A percentile compares a stretch with the other conserved stretches of the same genome.
Conservation (phyloP, 495 filamentous ascomycete genomes). For the Talaromyces thailandensis region DNA sequence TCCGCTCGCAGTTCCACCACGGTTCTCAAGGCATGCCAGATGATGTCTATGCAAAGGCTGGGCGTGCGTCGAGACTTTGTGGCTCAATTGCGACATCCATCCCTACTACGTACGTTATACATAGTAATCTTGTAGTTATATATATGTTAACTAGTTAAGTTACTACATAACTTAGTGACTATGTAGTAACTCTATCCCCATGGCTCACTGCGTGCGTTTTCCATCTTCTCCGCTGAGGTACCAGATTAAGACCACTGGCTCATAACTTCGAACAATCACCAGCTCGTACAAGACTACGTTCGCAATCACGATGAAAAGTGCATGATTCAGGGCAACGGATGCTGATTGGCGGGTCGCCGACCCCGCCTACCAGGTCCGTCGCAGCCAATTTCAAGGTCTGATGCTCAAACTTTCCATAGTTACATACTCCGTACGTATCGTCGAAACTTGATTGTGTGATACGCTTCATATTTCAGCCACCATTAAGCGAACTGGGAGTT, state of each 20-base stretch:
- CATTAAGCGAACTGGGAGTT: neutral
- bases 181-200: neutral
- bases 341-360: neutral
- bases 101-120: no score
- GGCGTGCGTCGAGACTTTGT: neutral
- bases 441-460: neutral
- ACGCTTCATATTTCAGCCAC: neutral
- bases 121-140: no score
- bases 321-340: constrained; percentile 4
- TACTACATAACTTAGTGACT: neutral
- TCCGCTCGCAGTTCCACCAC: neutral
- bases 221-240: neutral
- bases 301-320: neutral
- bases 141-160: no score
- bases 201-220: no score
- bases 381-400: neutral
- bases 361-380: neutral
- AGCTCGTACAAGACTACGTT: neutral
- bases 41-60: neutral
- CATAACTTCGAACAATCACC: neutral
- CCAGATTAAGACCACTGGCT: neutral
- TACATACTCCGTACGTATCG: neutral
- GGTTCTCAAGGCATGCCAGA: neutral
- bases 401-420: neutral
- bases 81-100: neutral